Evolutionary conservation across 805 yeast species (phyloP), one percentile per base, ranked within the genome.

Genomic region (Barnettozyma sp.): DNA sequence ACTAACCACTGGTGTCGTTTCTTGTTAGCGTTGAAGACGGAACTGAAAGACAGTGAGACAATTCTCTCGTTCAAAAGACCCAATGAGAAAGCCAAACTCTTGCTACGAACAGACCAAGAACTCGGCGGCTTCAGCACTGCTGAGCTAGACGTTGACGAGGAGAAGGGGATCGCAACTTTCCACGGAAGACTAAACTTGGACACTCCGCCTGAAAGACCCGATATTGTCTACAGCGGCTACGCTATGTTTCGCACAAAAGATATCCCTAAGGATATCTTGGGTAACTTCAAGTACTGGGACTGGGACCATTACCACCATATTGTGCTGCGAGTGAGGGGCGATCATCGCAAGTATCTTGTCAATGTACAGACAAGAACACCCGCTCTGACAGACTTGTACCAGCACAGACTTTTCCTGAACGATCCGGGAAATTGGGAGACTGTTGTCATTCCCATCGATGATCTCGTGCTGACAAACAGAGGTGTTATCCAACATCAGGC

Each of bases 231-330:
- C 41, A 71, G 80, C 14, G 84, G 84, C 1, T 77, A 77, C 63
- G 84, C 94, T 24, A 83, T 85, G 94, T 83, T 82, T 59, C 70
- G 94, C 43, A 84, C 94, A 0, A 70, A 65, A 45, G 84, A 82
- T 50, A 73, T 76, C 48, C 69, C 66, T 39, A 63, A 61, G 39
- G 62, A 59, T 7, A 56, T 66, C 41, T 59, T 70, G 40, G 63
- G 62, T 12, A 56, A 62, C 6, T 59, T 63, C 22, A 59, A 62
- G 55, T 65, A 74, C 61, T 78, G 86, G 86, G 86, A 84, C 55
- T 78, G 86, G 78, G 68, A 76, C 13, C 64, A 66, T 20, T 78
- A 60, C 55, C 68, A 70, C 34, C 79, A 78, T 44, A 59, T 84
- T 47, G 80, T 78, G 24, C 52, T 84, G 51, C 63, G 83, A 36